Base-by-base conservation (phyloP, 2,329 filamentous ascomycete species). In the Botryotinia narcissicola region DNA sequence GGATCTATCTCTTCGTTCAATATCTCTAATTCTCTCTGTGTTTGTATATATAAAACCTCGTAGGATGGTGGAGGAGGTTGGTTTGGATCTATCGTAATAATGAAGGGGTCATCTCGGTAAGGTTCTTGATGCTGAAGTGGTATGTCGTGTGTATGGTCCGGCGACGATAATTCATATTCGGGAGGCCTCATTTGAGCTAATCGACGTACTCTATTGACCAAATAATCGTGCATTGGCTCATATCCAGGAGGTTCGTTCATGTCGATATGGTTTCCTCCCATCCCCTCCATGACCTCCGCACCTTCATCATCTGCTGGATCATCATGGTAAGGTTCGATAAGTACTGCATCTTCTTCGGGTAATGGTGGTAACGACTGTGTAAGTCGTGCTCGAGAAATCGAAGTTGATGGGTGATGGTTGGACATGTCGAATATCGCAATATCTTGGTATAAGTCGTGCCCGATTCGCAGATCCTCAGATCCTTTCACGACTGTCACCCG, bases 141-240 rank as follows among this genome's bases (percentile, higher is more conserved):
- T 67, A 69, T 42, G 70, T 70, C 57, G 42, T 64, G 18, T 44
- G 48, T 29, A 42, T 63, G 64, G 51, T 73, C 35, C 71, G 42
- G 51, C 35, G 57, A 14, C 18, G 64, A 70, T 14, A 32, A 44
- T 32, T 32, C 61, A 59, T 72, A 54, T 57, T 46, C 42, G 35
- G 74, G 54, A 51, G 62, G 70, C 48, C n/a, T 29, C 57, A 40
- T 72, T 48, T 51, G 70, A 62, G 59, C 70, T 40, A 71, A 67
- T 72, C 44, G 48, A 40, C 74, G 77, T 20, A 76, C 74, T 48
- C 79, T 75, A 7, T 25, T 63, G 40, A 69, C 72, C 20, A 80
- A 74, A 62, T 80, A 80, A 62, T 80, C 78, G 74, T 78, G 77
- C 79, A 80, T 80, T 3, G 79, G 78, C 68, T 78, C 76, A 60